Percentiles rank a stretch among this genome's conserved stretches.
Evolutionary conservation across 75 land plant genomes (phyloP).

Genomic region (Cryptomeria japonica): DNA sequence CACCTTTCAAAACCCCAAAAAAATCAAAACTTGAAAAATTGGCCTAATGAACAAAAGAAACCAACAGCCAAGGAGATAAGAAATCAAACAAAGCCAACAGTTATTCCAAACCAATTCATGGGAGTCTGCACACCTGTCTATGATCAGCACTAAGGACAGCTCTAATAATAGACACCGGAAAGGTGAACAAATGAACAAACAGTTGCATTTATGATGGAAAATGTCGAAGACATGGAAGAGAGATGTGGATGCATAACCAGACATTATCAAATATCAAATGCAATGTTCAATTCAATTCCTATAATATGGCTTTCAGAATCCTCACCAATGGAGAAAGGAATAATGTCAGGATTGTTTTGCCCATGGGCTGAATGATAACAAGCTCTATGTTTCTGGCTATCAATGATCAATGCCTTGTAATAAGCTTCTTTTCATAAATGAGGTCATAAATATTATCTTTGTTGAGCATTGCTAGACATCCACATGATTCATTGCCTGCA

Average conservation of each 20-base stretch:
- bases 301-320: background rate
- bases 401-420: background rate
- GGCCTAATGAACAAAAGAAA: too few species aligned
- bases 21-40: too few species aligned
- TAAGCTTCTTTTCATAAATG: background rate
- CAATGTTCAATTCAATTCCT: too few species aligned
- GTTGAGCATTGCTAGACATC: slow-evolving; percentile 92
- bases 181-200: background rate
- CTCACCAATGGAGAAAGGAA: background rate
- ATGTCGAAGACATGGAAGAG: background rate
- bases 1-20: background rate
- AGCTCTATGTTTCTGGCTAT: background rate
- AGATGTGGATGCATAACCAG: background rate
- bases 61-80: too few species aligned
- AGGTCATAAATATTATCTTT: slow-evolving; percentile 53
- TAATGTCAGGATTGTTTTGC: background rate
- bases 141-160: slow-evolving; percentile 96
- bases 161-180: slow-evolving; percentile 92
- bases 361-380: background rate
- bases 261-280: background rate
- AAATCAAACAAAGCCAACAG: background rate
- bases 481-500: slow-evolving; percentile 74
- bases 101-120: background rate
- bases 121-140: slow-evolving; percentile 68
- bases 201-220: too few species aligned